phyloP scores from a whole-genome alignment of 1,284 basidiomycete species.

The Ceratobasidium sp. region DNA sequence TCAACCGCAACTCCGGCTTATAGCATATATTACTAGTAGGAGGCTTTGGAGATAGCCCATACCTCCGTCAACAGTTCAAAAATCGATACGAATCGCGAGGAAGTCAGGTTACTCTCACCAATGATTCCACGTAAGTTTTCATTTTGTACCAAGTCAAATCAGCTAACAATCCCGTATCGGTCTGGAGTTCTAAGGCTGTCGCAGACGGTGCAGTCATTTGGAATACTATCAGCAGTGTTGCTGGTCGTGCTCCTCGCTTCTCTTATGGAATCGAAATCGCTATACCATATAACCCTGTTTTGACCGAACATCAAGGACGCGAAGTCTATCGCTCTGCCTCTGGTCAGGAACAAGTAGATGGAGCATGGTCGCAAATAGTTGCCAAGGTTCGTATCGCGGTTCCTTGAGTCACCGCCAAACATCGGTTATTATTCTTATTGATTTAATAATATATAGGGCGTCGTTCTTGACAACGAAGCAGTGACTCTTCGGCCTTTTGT shows the following conservation, averaged over 20 bases:
- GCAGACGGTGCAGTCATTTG: conserved; percentile 48
- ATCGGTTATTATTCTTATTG: neutral
- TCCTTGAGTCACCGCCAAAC: neutral
- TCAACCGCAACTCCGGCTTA: neutral
- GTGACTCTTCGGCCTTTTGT: conserved; percentile 3
- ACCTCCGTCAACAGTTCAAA: conserved; percentile 32
- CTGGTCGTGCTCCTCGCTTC: conserved; percentile 38
- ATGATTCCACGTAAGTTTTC: conserved; percentile 44
- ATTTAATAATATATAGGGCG: neutral
- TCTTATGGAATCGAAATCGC: conserved; percentile 23
- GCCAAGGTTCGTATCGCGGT: conserved; percentile 1
- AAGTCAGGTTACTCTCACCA: conserved; percentile 38
- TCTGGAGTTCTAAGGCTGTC: conserved; percentile 45
- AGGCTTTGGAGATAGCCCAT: conserved; percentile 47
- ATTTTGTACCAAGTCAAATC: neutral
- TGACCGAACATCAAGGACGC: conserved; percentile 9
- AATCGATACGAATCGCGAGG: conserved; percentile 12
- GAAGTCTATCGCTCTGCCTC: neutral
- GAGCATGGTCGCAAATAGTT: conserved; percentile 29
- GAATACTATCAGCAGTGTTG: conserved; percentile 28
- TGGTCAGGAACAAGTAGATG: neutral
- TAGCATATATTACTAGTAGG: conserved; percentile 47
- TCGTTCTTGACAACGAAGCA: conserved; percentile 22
- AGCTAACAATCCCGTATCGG: neutral
- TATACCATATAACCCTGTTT: neutral